Percentiles rank a stretch among this genome's conserved stretches.
Evolutionary conservation across 2,329 filamentous ascomycete genomes (phyloP).

Genomic region (Exophiala calicioides): DNA sequence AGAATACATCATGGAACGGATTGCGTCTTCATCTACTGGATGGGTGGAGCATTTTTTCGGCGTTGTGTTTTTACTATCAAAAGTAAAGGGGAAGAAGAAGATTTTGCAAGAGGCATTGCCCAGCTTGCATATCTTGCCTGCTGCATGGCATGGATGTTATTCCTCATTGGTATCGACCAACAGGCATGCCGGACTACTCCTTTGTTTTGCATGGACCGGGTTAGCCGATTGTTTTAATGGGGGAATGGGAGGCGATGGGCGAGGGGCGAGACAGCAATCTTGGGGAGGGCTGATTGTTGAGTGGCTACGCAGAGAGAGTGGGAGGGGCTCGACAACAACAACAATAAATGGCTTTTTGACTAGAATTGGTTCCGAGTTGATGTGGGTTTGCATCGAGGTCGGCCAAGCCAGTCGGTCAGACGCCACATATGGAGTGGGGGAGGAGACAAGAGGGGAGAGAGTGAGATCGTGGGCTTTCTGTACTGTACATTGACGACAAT

Average conservation of each 20-base stretch:
- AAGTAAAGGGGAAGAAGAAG: slow-evolving; percentile 13
- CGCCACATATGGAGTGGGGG: too few species aligned
- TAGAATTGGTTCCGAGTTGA: too few species aligned
- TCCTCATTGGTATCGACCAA: neutral
- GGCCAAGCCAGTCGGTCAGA: too few species aligned
- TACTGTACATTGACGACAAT: slow-evolving; percentile 22
- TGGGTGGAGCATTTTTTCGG: slow-evolving; percentile 21
- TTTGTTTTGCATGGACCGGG: neutral
- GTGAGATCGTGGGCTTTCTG: slow-evolving; percentile 6
- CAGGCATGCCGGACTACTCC: neutral
- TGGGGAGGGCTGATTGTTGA: too few species aligned
- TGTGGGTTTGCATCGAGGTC: too few species aligned
- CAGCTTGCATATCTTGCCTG: slow-evolving; percentile 10
- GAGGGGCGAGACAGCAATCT: too few species aligned
- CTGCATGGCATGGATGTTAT: neutral
- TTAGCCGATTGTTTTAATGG: neutral
- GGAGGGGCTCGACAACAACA: too few species aligned
- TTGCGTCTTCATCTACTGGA: slow-evolving; percentile 22
- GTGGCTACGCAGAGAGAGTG: too few species aligned
- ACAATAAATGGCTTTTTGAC: too few species aligned
- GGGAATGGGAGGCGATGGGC: neutral
- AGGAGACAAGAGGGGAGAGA: neutral
- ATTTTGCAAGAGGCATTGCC: too few species aligned
- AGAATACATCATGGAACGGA: slow-evolving; percentile 19
- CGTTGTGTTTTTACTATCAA: slow-evolving; percentile 18